These are phyloP conservation scores for Blastomyces emzantsi DNA, from an alignment of 2,329 filamentous ascomycete genomes.

Conservation along the genomic window DNA sequence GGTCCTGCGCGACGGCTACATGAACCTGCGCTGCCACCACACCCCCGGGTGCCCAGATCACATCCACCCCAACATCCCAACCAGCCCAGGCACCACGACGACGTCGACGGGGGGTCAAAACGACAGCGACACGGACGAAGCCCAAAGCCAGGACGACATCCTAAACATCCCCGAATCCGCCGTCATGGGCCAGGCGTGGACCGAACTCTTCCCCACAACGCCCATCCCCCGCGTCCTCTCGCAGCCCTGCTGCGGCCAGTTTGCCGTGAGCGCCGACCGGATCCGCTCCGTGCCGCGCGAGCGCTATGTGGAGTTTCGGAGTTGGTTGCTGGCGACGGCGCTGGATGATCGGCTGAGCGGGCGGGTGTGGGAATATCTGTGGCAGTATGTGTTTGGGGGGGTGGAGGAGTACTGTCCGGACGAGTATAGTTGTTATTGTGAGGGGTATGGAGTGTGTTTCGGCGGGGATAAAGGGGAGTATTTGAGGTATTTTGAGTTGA, in stretches of 20 bases:
- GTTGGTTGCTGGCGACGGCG: conserved; percentile 50
- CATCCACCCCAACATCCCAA: conserved; percentile 42
- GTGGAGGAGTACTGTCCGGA: conserved; percentile 35
- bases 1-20: conserved; percentile 46
- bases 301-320: conserved; percentile 48
- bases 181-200: conserved; percentile 38
- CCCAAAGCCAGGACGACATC: conserved; percentile 27
- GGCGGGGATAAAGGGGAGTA: conserved; percentile 18
- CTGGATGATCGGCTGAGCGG: conserved; percentile 48
- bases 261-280: conserved; percentile 50
- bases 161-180: conserved; percentile 39
- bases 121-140: background rate
- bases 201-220: conserved; percentile 39
- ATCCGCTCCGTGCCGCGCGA: conserved; percentile 45
- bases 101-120: background rate
- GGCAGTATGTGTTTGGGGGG: conserved; percentile 53
- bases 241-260: conserved; percentile 56
- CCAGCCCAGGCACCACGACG: background rate
- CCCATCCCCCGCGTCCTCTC: conserved; percentile 43
- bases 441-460: conserved; percentile 55
- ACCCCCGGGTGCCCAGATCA: conserved; percentile 50
- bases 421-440: conserved; percentile 53
- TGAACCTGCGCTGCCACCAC: conserved; percentile 51
- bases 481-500: background rate
- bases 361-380: conserved; percentile 54